Base-by-base conservation (phyloP, 257 asterid species). In the Solanum piurae region DNA sequence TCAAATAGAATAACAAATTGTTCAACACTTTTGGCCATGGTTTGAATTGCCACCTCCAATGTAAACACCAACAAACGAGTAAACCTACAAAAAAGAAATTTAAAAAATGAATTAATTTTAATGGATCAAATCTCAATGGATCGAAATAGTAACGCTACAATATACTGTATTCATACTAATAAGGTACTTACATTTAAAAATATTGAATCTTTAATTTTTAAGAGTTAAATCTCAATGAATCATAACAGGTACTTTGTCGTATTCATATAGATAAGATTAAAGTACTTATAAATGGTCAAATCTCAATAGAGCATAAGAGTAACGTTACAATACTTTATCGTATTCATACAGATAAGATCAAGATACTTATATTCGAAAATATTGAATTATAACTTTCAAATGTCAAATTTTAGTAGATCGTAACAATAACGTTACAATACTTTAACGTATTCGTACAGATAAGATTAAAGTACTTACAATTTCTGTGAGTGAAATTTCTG, bases 31-130 rank as follows among this genome's bases (percentile, higher is more conserved):
- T 88, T 95, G 1, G 91, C 86, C 99, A 95, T 97, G 42, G 95
- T 93, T 89, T 97, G 98, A 86, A 94, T 90, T 1, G 98, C 98
- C 89, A 97, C 98, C 91, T 97, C 99, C n/a, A 97, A 91, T 49
- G 99, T 97, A 91, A 97, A 97, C 68, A 94, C 99, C 20, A 95
- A 82, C 92, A 97, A 84, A 76, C 96, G 93, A 82, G 93, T 95
- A 76, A 94, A 92, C 94, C 99, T 96, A 86, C 52, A 88, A 4
- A 62, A 23, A 21, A 7, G 4, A 58, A 7, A 18, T 55, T 7
- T 6, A 1, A 20, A 55, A 18, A 21, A 20, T 58, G 66, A 58
- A 58, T 58, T 60, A 68, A 27, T 16, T 27, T 12, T 12, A 68
- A 68, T 12, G 3, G 5, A 31, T 27, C 21, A 68, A 12, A 29